phyloP scores from a whole-genome alignment of 495 filamentous ascomycete species.

The Lineolata rhizophorae region DNA sequence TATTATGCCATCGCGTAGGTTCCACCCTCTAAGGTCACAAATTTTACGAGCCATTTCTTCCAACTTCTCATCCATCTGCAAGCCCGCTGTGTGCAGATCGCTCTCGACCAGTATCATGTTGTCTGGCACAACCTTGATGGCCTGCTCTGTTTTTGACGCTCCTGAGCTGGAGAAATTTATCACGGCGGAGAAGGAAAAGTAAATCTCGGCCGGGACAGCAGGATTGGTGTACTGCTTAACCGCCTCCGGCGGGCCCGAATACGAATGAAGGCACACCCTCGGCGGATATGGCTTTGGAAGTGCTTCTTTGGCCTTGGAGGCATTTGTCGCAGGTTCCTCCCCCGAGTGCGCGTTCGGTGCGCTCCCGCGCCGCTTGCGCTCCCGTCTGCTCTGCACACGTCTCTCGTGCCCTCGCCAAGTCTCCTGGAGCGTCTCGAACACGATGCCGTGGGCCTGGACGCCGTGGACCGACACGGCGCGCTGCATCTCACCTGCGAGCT shows the following conservation, averaged over 20 bases:
- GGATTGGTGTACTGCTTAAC: slow-evolving; percentile 59
- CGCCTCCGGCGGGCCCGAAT: slow-evolving; percentile 56
- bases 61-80: slow-evolving; percentile 55
- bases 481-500: slow-evolving; percentile 59
- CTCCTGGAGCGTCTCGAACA: slow-evolving; percentile 52
- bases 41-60: slow-evolving; percentile 52
- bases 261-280: slow-evolving; percentile 84
- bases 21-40: slow-evolving; percentile 61
- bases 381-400: slow-evolving; percentile 37
- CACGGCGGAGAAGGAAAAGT: slow-evolving; percentile 67
- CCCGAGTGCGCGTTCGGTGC: slow-evolving; percentile 2
- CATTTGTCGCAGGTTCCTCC: slow-evolving; percentile 1
- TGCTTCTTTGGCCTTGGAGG: slow-evolving; percentile 2
- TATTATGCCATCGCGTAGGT: slow-evolving; percentile 43
- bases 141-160: slow-evolving; percentile 30
- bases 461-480: slow-evolving; percentile 76
- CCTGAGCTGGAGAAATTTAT: slow-evolving; percentile 53
- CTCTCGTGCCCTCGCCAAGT: slow-evolving; percentile 73
- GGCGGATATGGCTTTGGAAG: slow-evolving; percentile 52
- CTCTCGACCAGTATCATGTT: slow-evolving; percentile 71
- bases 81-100: slow-evolving; percentile 70
- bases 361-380: slow-evolving; percentile 20
- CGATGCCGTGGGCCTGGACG: slow-evolving; percentile 67
- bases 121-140: slow-evolving; percentile 55
- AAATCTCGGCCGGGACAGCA: slow-evolving; percentile 54